Evolutionary conservation across 441 rosid genomes (phyloP), one percentile per base, ranked within the genome.

Genomic region (Erodium moschatum): DNA sequence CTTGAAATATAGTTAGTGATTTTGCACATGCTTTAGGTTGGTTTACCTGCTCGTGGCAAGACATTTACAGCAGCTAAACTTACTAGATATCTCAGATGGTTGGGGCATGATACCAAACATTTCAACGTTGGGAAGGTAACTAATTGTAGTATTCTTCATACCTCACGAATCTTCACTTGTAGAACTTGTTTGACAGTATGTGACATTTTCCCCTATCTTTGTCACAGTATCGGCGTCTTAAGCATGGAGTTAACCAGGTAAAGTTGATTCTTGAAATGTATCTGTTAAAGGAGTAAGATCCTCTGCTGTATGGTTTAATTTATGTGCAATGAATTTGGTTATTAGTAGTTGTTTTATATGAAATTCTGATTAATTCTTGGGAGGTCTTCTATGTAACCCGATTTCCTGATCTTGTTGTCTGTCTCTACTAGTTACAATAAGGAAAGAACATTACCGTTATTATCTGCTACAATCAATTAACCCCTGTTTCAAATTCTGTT

Each of bases 81-180:
- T 75, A 95, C 99, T 54, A 88, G 99, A 81, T 95, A 95, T 77
- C 92, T 95, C 70, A 95, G 98, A 60, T 95, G 99, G 99, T 82
- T 95, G 86, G 99, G 99, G 44, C 99, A 95, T 80, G 88, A 90
- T 31, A 95, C 99, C 63, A 95, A 92, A 79, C 99, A 95, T 77
- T 95, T 95, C 82, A 95, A 92, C 80, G 96, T 95, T 81, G 99
- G 99, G 67, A 95, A 95, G 99, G 99, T 89, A 48, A 71, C 63
- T 58, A 70, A 18, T 60, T 44, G 52, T 70, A 67, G 18, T 71
- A 18, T 46, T 67, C 33, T 42, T 21, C 62, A 62, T 78, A 33
- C 15, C 72, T 31, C 63, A 38, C 56, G 40, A 65, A 56, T 13
- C 64, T 70, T 52, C 64, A 73, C 65, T 29, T 29, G 44, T 52